A percentile compares a stretch with the other conserved stretches of the same genome.
phyloP scores from a whole-genome alignment of 2,329 filamentous ascomycete species.

The Whalleya microplaca region DNA sequence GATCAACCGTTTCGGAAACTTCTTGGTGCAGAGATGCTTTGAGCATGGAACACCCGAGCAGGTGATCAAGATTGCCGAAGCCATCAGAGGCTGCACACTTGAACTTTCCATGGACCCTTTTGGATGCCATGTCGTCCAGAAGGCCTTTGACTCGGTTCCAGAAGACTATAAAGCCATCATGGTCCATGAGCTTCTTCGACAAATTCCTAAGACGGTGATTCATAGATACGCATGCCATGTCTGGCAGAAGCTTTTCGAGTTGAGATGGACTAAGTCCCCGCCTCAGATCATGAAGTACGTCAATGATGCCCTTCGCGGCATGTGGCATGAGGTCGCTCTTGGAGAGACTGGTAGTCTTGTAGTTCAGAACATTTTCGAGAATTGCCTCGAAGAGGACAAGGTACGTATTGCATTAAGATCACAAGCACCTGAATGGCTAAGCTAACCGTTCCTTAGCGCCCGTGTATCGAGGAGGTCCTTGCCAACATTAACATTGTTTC shows the following conservation, averaged over 20 bases:
- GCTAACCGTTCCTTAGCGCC: conserved; percentile 64
- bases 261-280: conserved; percentile 92
- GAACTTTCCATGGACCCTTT: conserved; percentile 98
- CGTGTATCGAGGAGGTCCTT: conserved; percentile 95
- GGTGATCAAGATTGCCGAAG: conserved; percentile 90
- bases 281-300: conserved; percentile 99
- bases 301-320: conserved; percentile 90
- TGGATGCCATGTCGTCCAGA: conserved; percentile 97
- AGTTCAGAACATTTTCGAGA: conserved; percentile 99
- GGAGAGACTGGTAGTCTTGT: conserved; percentile 97
- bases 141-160: conserved; percentile 96
- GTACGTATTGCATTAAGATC: conserved; percentile 50
- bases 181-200: conserved; percentile 95
- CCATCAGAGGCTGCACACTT: conserved; percentile 91
- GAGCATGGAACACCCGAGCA: conserved; percentile 96
- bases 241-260: conserved; percentile 98
- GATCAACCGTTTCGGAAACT: conserved; percentile 99
- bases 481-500: conserved; percentile 94
- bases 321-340: conserved; percentile 98
- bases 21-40: conserved; percentile 97
- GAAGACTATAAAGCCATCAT: conserved; percentile 98
- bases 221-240: conserved; percentile 99
- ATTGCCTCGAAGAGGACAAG: conserved; percentile 98
- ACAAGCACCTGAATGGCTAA: background rate
- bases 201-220: conserved; percentile 96